These are phyloP conservation scores for Blumeriella jaapii DNA, from an alignment of 2,329 filamentous ascomycete species.

Conservation along the genomic window DNA sequence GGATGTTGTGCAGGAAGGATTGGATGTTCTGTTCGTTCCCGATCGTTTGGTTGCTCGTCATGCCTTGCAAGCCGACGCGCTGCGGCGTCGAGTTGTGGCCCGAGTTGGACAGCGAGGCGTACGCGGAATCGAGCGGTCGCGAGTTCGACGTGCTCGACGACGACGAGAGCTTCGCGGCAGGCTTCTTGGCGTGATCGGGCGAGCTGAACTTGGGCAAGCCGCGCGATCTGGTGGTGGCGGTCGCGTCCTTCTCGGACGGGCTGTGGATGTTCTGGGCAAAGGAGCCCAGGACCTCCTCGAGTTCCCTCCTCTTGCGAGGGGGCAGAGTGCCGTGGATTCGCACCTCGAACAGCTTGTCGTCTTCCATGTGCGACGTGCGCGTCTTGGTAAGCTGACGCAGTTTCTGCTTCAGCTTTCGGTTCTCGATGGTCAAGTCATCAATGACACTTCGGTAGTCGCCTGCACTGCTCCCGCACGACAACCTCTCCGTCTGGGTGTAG, in stretches of 20 bases:
- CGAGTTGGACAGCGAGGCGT: slow-evolving; percentile 51
- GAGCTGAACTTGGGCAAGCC: too few relatives aligned
- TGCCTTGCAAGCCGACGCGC: not conserved
- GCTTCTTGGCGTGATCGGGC: slow-evolving; percentile 17
- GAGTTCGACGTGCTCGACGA: slow-evolving; percentile 25
- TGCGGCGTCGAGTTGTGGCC: slow-evolving; percentile 8
- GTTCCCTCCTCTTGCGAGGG: slow-evolving; percentile 59
- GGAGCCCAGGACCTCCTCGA: slow-evolving; percentile 61
- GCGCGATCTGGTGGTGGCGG: too few relatives aligned
- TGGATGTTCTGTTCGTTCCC: slow-evolving; percentile 48
- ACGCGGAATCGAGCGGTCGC: slow-evolving; percentile 40
- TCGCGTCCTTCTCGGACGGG: slow-evolving; percentile 24
- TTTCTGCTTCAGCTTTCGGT: slow-evolving; percentile 57
- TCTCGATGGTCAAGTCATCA: slow-evolving; percentile 76
- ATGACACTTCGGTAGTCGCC: slow-evolving; percentile 76
- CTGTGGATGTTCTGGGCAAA: slow-evolving; percentile 55
- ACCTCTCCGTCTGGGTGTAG: slow-evolving; percentile 3
- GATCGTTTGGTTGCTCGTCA: slow-evolving; percentile 2
- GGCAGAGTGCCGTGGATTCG: slow-evolving; percentile 60
- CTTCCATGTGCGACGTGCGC: slow-evolving; percentile 53
- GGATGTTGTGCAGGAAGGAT: slow-evolving; percentile 61
- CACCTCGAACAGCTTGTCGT: slow-evolving; percentile 75
- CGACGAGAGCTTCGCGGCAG: slow-evolving; percentile 7
- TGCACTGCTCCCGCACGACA: slow-evolving; percentile 30
- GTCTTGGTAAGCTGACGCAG: slow-evolving; percentile 41